Base-by-base conservation (phyloP, 768 basidiomycete species). In the Tylopilus balloui region DNA sequence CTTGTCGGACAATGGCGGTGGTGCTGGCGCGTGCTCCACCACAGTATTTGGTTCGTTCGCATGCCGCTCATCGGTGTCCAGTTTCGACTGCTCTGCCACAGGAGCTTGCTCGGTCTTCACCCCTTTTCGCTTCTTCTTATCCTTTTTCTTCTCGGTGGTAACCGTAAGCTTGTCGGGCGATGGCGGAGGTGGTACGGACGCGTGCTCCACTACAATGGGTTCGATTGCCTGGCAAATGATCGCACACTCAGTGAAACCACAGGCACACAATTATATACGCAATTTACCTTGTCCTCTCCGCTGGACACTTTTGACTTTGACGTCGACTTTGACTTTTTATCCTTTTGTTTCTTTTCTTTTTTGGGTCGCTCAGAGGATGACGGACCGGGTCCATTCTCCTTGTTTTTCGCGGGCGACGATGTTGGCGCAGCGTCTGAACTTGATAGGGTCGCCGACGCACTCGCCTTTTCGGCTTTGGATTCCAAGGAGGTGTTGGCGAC, bases 291-390 rank as follows among this genome's bases (percentile, higher is more conserved):
- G 31, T 13, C 37, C 4, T 54, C 45, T 39, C 21, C 21, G 6
- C 8, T 20, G 0, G 42, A 32, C 23, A 53, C 39, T 42, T 62
- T 51, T 8, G 48, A 37, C 10, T 31, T 47, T 19, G 40, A 50
- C 37, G 54, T 52, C 8, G 55, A 55, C 27, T 21, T 51, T 7
- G 54, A 41, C 23, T 56, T 58, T 42, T 56, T 56, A 11, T 57
- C 50, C 52, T 44, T 55, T n/a, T n/a, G 39, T 21, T 57, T 62
- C 36, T 56, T 62, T 32, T 53, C 50, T 27, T 64, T 62, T 49
- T 52, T 60, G 2, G 54, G 8, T 41, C 31, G 42, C 25, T 45
- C 51, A 13, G 51, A 25, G 8, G 59, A n/a, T n/a, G n/a, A 27
- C 14, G 41, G 12, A 2, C 5, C 17, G 17, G 21, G 4, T n/a